phyloP scores from a whole-genome alignment of 2,329 filamentous ascomycete species.

The Blastomyces emzantsi region DNA sequence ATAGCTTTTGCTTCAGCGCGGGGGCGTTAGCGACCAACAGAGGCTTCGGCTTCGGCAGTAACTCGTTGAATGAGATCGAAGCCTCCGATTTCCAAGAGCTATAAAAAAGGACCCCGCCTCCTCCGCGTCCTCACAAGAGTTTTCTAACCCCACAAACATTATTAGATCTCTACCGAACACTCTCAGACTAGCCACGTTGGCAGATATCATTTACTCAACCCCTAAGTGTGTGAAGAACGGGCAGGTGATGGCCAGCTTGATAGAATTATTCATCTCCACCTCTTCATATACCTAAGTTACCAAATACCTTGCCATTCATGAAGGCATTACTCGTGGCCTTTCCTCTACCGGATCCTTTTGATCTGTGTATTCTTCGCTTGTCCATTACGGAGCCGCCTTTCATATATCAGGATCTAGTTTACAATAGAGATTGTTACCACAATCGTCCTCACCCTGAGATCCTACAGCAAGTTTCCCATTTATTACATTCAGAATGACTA shows the following conservation, averaged over 20 bases:
- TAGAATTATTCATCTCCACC: neutral
- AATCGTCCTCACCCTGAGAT: neutral
- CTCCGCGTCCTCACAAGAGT: too few relatives aligned
- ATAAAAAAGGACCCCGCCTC: too few relatives aligned
- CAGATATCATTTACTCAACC: neutral
- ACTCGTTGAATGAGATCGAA: too few relatives aligned
- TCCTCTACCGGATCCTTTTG: neutral
- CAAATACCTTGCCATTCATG: neutral
- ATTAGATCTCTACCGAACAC: neutral
- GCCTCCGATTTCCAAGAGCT: too few relatives aligned
- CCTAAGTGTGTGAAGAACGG: neutral
- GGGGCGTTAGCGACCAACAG: too few relatives aligned
- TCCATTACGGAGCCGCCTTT: neutral
- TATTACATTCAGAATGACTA: slow-evolving; percentile 33
- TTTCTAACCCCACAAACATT: neutral
- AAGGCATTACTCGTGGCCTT: neutral
- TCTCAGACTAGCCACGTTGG: neutral
- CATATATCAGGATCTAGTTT: neutral
- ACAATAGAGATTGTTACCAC: neutral
- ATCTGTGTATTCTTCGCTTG: neutral
- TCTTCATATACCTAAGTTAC: neutral
- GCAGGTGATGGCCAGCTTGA: neutral
- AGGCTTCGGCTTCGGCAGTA: too few relatives aligned
- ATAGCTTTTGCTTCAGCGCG: too few relatives aligned
- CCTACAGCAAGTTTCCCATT: neutral